Conservation (phyloP, 1,284 basidiomycete species). For the Austroboletus sp. region DNA sequence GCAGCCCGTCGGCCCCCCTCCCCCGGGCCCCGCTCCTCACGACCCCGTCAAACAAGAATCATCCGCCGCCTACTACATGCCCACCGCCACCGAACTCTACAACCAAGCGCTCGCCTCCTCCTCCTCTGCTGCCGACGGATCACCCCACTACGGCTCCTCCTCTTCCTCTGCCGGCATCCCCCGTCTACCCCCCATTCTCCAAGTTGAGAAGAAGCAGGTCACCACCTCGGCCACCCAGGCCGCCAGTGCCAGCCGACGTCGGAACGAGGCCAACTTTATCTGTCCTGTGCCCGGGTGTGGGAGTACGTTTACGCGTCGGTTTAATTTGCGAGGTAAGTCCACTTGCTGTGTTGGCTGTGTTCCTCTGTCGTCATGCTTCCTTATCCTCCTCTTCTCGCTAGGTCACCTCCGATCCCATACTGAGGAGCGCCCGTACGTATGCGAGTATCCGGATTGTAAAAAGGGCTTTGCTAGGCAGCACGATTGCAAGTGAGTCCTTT, state of each 20-base stretch:
- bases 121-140: slow-evolving; percentile 20
- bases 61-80: slow-evolving; percentile 34
- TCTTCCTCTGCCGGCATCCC: slow-evolving; percentile 49
- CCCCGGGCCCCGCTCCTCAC: not conserved
- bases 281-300: slow-evolving; percentile 94
- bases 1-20: slow-evolving; percentile 8
- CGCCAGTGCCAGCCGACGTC: slow-evolving; percentile 80
- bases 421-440: slow-evolving; percentile 89
- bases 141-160: slow-evolving; percentile 41
- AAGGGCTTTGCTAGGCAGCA: slow-evolving; percentile 93
- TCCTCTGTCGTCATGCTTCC: not conserved
- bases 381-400: slow-evolving; percentile 16
- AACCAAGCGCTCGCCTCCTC: slow-evolving; percentile 37
- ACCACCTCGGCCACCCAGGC: slow-evolving; percentile 92
- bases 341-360: slow-evolving; percentile 6
- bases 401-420: slow-evolving; percentile 95
- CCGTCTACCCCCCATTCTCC: slow-evolving; percentile 71
- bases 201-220: slow-evolving; percentile 87
- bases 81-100: slow-evolving; percentile 44
- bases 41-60: slow-evolving; percentile 28
- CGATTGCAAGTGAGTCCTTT: slow-evolving; percentile 79
- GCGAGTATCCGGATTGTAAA: slow-evolving; percentile 87
- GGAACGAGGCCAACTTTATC: slow-evolving; percentile 85
- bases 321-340: slow-evolving; percentile 69
- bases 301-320: slow-evolving; percentile 86